Conservation (phyloP, 805 yeast species). For the Kuraishia piskuri region DNA sequence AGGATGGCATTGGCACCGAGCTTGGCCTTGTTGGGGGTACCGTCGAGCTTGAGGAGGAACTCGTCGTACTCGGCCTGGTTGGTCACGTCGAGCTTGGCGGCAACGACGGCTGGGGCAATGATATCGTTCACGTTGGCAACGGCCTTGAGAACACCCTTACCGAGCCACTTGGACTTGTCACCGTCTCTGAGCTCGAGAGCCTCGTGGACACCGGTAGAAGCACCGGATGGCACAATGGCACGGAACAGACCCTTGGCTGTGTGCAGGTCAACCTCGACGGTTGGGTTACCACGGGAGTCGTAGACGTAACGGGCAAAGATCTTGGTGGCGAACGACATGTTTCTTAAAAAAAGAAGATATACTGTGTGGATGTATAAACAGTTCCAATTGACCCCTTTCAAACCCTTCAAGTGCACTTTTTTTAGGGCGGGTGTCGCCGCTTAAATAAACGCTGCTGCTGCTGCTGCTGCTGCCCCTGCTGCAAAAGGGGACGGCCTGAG, state of each 20-base stretch:
- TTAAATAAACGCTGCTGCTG: not conserved
- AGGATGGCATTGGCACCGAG: conserved; percentile 98
- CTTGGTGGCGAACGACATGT: conserved; percentile 60
- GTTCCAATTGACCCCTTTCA: not conserved
- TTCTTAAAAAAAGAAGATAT: not conserved
- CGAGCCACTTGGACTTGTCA: conserved; percentile 95
- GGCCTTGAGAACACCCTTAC: conserved; percentile 97
- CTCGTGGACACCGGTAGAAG: conserved; percentile 98
- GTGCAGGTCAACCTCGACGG: conserved; percentile 95
- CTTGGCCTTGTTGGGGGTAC: conserved; percentile 95
- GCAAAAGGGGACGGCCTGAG: not conserved
- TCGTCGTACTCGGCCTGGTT: conserved; percentile 84
- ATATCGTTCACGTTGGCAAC: conserved; percentile 90
- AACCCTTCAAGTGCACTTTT: too few relatives aligned
- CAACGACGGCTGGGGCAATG: conserved; percentile 90
- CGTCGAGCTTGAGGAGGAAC: conserved; percentile 81
- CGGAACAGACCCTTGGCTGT: conserved; percentile 93
- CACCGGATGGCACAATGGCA: conserved; percentile 98
- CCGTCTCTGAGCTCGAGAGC: conserved; percentile 98
- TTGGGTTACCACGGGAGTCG: conserved; percentile 99
- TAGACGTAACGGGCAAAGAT: conserved; percentile 93
- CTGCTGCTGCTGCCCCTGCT: not conserved
- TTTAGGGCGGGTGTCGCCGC: not conserved
- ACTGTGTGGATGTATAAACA: too few relatives aligned
- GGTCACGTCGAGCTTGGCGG: conserved; percentile 73